Evolutionary conservation across 352 stramenopile species (phyloP).

Genomic region (Pythium dissotocum): DNA sequence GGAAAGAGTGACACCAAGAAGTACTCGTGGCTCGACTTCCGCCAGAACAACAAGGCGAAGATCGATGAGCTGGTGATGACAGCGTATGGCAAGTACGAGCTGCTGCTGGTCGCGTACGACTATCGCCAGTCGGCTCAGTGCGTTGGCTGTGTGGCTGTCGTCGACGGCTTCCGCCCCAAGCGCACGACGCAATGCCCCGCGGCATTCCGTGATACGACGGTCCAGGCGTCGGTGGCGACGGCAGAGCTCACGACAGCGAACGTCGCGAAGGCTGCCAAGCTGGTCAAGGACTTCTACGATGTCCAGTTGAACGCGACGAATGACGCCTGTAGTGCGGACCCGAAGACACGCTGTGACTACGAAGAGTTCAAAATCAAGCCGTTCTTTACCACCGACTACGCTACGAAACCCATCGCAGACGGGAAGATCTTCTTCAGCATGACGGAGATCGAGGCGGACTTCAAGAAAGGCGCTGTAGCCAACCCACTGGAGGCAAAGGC

Average conservation of each 20-base stretch:
- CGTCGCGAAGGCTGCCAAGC: background rate
- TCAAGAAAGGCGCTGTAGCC: background rate
- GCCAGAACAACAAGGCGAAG: background rate
- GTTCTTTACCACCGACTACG: background rate
- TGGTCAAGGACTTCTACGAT: background rate
- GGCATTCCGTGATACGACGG: background rate
- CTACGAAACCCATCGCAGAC: background rate
- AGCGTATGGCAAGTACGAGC: slow-evolving; percentile 26
- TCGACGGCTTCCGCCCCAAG: slow-evolving; percentile 26
- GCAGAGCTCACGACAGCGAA: background rate
- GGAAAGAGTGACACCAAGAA: background rate
- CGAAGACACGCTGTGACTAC: background rate
- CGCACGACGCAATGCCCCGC: slow-evolving; percentile 1
- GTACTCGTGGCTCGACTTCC: background rate
- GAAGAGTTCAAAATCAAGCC: background rate
- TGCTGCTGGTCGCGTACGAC: slow-evolving; percentile 30
- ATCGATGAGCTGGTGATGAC: slow-evolving; percentile 24
- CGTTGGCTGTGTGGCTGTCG: slow-evolving; percentile 27
- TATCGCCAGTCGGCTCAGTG: slow-evolving; percentile 22
- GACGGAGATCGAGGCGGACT: background rate
- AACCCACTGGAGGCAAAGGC: background rate
- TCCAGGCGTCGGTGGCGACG: background rate
- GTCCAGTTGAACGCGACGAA: background rate
- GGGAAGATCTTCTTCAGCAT: background rate
- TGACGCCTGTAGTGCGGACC: background rate